A percentile compares a stretch with the other conserved stretches of the same genome.
phyloP scores from a whole-genome alignment of 108 stramenopile genomes.

The Nitzschia sp. region DNA sequence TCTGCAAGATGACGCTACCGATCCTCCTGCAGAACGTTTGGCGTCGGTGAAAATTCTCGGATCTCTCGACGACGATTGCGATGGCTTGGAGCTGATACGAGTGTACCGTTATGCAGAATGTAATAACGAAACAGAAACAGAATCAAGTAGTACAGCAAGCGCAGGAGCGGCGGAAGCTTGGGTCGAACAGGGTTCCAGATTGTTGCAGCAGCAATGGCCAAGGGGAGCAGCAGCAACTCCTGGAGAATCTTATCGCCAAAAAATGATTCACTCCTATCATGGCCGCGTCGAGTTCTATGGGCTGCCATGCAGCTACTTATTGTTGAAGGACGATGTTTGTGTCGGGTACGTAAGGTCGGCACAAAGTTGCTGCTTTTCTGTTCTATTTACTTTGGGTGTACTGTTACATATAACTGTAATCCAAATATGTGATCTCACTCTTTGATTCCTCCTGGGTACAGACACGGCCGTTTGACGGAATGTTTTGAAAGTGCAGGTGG shows the following conservation, averaged over 20 bases:
- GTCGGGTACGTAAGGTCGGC: constrained; percentile 14
- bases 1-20: no score
- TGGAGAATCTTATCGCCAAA: constrained; percentile 7
- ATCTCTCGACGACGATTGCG: no score
- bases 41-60: no score
- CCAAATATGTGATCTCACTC: background rate
- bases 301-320: constrained; percentile 28
- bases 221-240: background rate
- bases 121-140: background rate
- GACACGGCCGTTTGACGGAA: constrained; percentile 44
- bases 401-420: background rate
- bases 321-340: constrained; percentile 10
- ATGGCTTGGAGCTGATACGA: no score
- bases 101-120: no score
- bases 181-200: background rate
- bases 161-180: background rate
- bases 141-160: background rate
- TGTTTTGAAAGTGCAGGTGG: constrained; percentile 43
- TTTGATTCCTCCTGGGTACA: background rate
- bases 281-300: constrained; percentile 4
- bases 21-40: no score
- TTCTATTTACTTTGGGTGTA: background rate
- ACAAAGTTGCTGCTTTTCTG: no score
- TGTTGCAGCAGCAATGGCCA: constrained; percentile 23
- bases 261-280: constrained; percentile 6